Evolutionary conservation across 2,329 filamentous ascomycete species (phyloP).

Genomic region (Thielaviopsis punctulata): DNA sequence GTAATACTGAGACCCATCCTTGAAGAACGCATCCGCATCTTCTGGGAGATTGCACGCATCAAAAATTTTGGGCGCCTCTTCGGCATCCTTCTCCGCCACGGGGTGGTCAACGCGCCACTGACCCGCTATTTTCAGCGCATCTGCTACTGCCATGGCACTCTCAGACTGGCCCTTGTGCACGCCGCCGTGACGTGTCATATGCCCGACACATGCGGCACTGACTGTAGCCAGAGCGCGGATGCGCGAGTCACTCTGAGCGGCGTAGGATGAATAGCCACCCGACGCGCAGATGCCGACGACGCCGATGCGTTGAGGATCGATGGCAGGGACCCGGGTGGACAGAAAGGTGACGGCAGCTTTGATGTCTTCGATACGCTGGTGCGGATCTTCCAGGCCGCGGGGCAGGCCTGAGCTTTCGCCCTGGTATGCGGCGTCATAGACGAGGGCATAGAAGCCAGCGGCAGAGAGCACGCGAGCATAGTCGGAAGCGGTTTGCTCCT

Average conservation of each 20-base stretch:
- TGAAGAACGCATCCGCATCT: neutral
- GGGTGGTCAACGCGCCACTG: neutral
- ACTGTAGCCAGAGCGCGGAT: neutral
- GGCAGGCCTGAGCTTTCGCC: slow-evolving; percentile 17
- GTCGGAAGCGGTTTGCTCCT: neutral
- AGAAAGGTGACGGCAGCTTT: slow-evolving; percentile 21
- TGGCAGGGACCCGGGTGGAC: neutral
- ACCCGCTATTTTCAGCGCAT: neutral
- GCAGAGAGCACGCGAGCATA: neutral
- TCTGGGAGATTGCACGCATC: neutral
- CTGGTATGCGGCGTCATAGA: neutral
- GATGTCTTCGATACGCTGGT: slow-evolving; percentile 21
- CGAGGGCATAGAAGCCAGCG: neutral
- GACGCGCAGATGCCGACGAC: neutral
- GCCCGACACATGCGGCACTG: neutral
- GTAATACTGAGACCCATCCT: neutral
- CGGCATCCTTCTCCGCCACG: neutral
- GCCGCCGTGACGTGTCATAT: neutral
- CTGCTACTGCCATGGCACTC: neutral
- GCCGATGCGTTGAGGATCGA: neutral
- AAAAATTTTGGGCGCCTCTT: neutral
- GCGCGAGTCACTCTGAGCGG: neutral
- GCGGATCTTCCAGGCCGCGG: slow-evolving; percentile 22
- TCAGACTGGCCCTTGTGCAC: neutral
- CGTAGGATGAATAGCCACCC: neutral